Evolutionary conservation across 2,329 filamentous ascomycete species (phyloP).

Genomic region (Domatiomyces catenatus): DNA sequence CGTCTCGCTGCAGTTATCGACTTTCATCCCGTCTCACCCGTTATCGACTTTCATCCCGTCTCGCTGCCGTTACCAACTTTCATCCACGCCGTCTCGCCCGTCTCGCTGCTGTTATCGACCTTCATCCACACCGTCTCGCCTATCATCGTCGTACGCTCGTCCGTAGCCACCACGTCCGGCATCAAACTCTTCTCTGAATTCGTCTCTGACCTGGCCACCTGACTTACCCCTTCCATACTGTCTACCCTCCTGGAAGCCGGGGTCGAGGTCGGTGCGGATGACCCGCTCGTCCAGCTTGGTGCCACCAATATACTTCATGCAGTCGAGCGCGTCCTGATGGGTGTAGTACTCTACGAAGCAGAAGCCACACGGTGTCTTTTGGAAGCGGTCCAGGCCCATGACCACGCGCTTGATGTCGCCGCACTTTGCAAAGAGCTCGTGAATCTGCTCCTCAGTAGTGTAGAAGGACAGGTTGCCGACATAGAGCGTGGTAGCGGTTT

Average conservation of each 20-base stretch:
- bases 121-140: constrained; percentile 27
- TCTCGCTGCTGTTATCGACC: constrained; percentile 29
- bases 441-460: constrained; percentile 97
- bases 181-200: constrained; percentile 94
- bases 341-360: constrained; percentile 99
- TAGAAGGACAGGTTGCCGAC: constrained; percentile 98
- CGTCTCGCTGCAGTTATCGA: too few relatives aligned
- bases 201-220: constrained; percentile 90
- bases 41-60: too few relatives aligned
- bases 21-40: too few relatives aligned
- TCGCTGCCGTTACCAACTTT: background rate
- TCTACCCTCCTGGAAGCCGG: constrained; percentile 86
- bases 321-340: constrained; percentile 91
- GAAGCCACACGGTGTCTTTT: constrained; percentile 96
- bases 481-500: constrained; percentile 83
- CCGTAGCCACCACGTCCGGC: constrained; percentile 85
- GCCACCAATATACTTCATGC: constrained; percentile 95
- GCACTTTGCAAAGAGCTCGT: constrained; percentile 88
- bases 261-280: constrained; percentile 87
- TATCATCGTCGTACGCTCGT: constrained; percentile 56
- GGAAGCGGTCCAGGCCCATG: constrained; percentile 94
- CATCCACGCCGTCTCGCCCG: constrained; percentile 30
- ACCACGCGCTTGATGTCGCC: constrained; percentile 96
- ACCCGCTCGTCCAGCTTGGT: constrained; percentile 96
- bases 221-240: constrained; percentile 94